Evolutionary conservation across 257 asterid genomes (phyloP).

Genomic region (Osmanthus fragrans): DNA sequence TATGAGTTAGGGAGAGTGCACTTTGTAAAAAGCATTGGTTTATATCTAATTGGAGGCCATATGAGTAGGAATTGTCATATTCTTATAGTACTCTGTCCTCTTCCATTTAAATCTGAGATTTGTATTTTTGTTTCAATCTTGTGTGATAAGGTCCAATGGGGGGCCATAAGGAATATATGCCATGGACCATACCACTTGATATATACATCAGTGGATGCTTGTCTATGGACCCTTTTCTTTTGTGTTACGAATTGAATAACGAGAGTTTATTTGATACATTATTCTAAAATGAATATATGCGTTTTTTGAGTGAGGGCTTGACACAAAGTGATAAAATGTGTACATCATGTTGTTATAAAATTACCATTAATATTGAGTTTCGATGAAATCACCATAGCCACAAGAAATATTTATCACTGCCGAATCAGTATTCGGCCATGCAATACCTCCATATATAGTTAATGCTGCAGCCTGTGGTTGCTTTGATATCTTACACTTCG

Average conservation of each 20-base stretch:
- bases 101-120: background rate
- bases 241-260: background rate
- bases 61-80: slow-evolving; percentile 22
- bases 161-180: slow-evolving; percentile 29
- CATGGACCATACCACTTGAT: background rate
- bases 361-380: no score
- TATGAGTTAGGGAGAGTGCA: slow-evolving; percentile 1
- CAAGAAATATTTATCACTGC: no score
- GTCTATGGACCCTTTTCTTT: slow-evolving; percentile 1
- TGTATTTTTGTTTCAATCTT: background rate
- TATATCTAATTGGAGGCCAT: slow-evolving; percentile 19
- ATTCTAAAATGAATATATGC: background rate
- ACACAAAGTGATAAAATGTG: background rate
- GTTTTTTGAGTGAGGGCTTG: background rate
- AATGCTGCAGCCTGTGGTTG: no score
- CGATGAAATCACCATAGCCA: no score
- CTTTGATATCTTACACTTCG: background rate
- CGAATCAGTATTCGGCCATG: no score
- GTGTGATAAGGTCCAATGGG: background rate
- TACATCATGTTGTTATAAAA: no score
- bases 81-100: slow-evolving; percentile 14
- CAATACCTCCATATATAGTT: no score
- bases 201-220: background rate
- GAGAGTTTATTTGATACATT: background rate
- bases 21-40: slow-evolving; percentile 24